phyloP scores from a whole-genome alignment of 1,139 yeast genomes.

The Taphrina deformans region DNA sequence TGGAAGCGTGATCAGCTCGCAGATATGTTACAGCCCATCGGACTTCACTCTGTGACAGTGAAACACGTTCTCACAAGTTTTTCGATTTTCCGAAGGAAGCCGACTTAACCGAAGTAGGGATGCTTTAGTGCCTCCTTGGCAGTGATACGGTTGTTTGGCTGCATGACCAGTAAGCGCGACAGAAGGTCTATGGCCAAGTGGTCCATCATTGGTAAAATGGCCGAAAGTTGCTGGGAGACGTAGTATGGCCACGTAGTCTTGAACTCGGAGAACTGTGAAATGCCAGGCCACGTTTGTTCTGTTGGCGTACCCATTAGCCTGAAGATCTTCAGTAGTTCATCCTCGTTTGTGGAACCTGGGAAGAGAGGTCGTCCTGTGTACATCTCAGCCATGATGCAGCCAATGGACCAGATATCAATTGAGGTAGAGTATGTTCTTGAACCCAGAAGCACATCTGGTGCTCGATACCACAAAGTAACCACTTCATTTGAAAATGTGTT shows the following conservation, averaged over 20 bases:
- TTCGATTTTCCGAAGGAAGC: too few relatives aligned
- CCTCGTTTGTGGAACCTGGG: slow-evolving; percentile 95
- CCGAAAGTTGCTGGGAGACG: slow-evolving; percentile 79
- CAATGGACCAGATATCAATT: slow-evolving; percentile 98
- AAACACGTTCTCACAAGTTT: too few relatives aligned
- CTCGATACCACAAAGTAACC: slow-evolving; percentile 96
- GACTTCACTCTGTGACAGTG: too few relatives aligned
- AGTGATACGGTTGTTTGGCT: slow-evolving; percentile 86
- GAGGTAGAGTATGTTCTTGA: slow-evolving; percentile 93
- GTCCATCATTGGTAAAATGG: slow-evolving; percentile 73
- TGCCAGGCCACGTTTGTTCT: slow-evolving; percentile 95
- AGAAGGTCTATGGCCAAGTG: slow-evolving; percentile 77
- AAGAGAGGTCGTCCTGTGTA: slow-evolving; percentile 95
- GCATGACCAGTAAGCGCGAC: slow-evolving; percentile 76
- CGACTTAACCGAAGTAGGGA: slow-evolving; percentile 27
- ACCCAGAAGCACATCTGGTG: slow-evolving; percentile 95
- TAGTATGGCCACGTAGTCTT: slow-evolving; percentile 74
- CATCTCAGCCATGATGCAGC: slow-evolving; percentile 97
- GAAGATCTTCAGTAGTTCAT: slow-evolving; percentile 84
- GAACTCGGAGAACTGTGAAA: slow-evolving; percentile 80
- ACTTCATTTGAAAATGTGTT: slow-evolving; percentile 97
- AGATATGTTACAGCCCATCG: too few relatives aligned
- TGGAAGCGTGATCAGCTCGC: too few relatives aligned
- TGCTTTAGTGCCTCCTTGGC: slow-evolving; percentile 76
- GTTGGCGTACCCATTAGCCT: slow-evolving; percentile 75